Base-by-base conservation (phyloP, 1,284 basidiomycete species). In the Thelephora terrestris region DNA sequence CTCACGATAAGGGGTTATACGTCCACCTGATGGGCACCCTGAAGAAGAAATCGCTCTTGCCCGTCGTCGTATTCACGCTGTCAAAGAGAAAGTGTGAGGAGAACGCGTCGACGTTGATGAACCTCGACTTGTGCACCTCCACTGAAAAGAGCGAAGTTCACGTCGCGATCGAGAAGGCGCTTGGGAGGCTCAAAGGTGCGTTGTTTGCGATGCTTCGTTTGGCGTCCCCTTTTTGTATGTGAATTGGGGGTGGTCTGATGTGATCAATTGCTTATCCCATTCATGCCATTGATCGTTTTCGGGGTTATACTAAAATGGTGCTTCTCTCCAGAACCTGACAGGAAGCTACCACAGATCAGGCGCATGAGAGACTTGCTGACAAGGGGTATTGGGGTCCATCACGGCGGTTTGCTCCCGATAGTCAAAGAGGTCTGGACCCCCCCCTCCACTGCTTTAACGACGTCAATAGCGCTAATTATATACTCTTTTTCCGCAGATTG, bases 1-100 rank as follows among this genome's bases (percentile, higher is more conserved):
- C 82, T 57, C 82, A 89, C 56, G 92, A 96, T 70, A 91, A 87
- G 68, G 91, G 94, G 55, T 71, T 98, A 4, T 99, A 95, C 72
- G 91, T 96, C 18, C 93, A 98, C 60, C 74, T 99, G 39, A 75
- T 99, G 25, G 86, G 84, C 5, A 75, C 91, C 58, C 74, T 99
- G 47, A 80, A 84, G 59, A 98, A 98, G 69, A 82, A 85, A 53
- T 70, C 75, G 21, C 75, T 99, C 2, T 74, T 99, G 1, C 96
- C 96, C 1, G 92, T 94, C 7, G 96, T 99, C 42, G 81, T 96
- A 25, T 99, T 99, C 65, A 96, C 95, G 1, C 87, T 99, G 58
- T 96, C 92, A 42, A 99, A 99, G 73, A 93, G 91, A 64, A 75
- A 81, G 47, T 99, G 96, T 61, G 95, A 99, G 67, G 96, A 98